Evolutionary conservation across 805 yeast genomes (phyloP).

Genomic region (Ogataea trehaloabstinens): DNA sequence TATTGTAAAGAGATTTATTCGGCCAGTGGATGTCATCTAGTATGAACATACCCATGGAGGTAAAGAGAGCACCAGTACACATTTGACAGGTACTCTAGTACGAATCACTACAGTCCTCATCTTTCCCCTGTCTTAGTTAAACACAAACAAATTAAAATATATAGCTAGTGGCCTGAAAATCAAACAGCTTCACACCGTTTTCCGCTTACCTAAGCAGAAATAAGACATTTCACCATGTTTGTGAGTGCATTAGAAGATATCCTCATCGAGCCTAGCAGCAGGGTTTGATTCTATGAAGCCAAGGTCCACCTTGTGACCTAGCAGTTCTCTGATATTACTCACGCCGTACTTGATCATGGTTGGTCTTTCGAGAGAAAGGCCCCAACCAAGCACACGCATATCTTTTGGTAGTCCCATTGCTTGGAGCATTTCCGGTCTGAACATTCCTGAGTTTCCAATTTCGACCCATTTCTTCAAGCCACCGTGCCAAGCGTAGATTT

Average conservation of each 20-base stretch:
- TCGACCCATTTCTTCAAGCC: conserved; percentile 98
- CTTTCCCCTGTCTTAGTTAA: background rate
- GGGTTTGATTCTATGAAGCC: conserved; percentile 95
- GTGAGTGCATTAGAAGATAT: conserved; percentile 35
- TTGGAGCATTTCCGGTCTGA: conserved; percentile 99
- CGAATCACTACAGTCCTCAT: conserved; percentile 1
- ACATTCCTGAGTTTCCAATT: conserved; percentile 99
- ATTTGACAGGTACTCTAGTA: background rate
- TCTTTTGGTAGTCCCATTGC: conserved; percentile 96
- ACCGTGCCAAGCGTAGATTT: conserved; percentile 94
- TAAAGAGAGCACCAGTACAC: conserved; percentile 47
- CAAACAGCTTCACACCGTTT: no score
- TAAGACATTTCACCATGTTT: background rate
- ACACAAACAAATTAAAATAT: background rate
- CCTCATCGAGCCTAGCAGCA: conserved; percentile 94
- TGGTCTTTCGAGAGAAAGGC: conserved; percentile 95
- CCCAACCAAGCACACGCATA: conserved; percentile 95
- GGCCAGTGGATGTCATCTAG: conserved; percentile 78
- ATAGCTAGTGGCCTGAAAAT: no score
- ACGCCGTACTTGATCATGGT: conserved; percentile 98
- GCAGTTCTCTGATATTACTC: conserved; percentile 89
- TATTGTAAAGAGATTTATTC: conserved; percentile 38
- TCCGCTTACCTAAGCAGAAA: no score
- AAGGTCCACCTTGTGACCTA: conserved; percentile 94
- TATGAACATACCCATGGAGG: conserved; percentile 85